Base-by-base conservation (phyloP, 768 basidiomycete genomes). In the Lactarius psammicola region DNA sequence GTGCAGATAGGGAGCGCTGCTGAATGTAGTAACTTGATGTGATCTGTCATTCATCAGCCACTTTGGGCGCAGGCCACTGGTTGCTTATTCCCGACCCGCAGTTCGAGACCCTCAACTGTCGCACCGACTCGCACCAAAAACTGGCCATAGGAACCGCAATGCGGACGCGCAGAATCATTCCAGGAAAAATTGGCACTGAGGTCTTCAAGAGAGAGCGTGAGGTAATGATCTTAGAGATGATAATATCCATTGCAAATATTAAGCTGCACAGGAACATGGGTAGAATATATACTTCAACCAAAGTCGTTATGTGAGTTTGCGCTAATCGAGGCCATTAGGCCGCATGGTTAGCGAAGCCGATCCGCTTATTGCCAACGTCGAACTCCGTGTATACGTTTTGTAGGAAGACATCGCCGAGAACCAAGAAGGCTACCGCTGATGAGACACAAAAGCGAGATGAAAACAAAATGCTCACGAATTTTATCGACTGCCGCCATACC, bases 271-370 rank as follows among this genome's bases (percentile, higher is more conserved):
- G 9, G 20, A 9, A n/a, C 40, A 8, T 20, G 9, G 42, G 42
- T 20, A 33, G 3, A 3, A 42, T 44, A n/a, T 44, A 44, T 6
- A 3, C n/a, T n/a, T n/a, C 20, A 44, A 44, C 20, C 20, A 20
- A 42, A 20, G 42, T 42, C n/a, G n/a, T n/a, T n/a, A n/a, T 42
- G 20, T 2, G 42, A 20, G 9, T 10, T 23, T 46, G 10, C 10
- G 4, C 46, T 7, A 15, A 28, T 17, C 5, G 4, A 31, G 10
- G 9, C 54, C 3, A 18, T 9, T 60, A 65, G n/a, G n/a, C n/a
- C 18, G 53, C 49, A 33, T 34, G 34, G 23, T 31, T n/a, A 26
- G 67, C 59, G 31, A 68, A 68, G 59, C 67, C 67, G 34, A 68
- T 53, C 28, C 40, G 58, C 20, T 28, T 46, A 53, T 68, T 60